phyloP scores from a whole-genome alignment of 148 eudicot species.

The Diospyros kaki region DNA sequence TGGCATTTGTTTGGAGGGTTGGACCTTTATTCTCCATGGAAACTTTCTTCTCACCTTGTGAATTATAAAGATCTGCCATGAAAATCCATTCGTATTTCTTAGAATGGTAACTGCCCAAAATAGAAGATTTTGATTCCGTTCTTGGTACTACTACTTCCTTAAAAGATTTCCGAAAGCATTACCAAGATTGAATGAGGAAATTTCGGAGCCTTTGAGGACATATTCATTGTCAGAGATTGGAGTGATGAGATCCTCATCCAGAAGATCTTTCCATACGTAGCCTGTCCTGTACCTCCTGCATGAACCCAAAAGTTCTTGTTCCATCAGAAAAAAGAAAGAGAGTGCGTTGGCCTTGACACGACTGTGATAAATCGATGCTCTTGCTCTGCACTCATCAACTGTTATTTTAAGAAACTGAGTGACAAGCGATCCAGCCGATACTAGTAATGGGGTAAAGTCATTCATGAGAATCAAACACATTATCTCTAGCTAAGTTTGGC shows the following conservation, averaged over 20 bases:
- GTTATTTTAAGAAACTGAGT: too few species aligned
- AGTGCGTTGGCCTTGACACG: too few species aligned
- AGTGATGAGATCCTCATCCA: constrained; percentile 50
- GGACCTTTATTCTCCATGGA: constrained; percentile 5
- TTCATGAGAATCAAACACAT: too few species aligned
- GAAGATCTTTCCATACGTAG: constrained; percentile 51
- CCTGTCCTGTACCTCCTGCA: constrained; percentile 46
- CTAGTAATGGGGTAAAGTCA: too few species aligned
- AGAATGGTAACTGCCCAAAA: too few species aligned
- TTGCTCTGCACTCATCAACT: too few species aligned
- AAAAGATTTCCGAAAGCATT: neutral
- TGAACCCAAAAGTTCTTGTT: neutral
- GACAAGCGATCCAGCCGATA: too few species aligned
- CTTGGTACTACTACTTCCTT: neutral
- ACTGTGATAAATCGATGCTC: too few species aligned
- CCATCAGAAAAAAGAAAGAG: too few species aligned
- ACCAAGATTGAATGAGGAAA: constrained; percentile 13
- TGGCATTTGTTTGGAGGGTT: neutral
- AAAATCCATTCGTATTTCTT: neutral
- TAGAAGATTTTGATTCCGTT: neutral
- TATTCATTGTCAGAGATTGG: constrained; percentile 49
- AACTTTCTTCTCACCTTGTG: constrained; percentile 12
- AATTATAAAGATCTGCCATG: constrained; percentile 14
- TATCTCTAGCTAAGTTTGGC: too few species aligned
- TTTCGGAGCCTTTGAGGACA: constrained; percentile 54